Evolutionary conservation across 2,329 filamentous ascomycete species (phyloP), one percentile per base, ranked within the genome.

Genomic region (Ophiostoma ulmi): DNA sequence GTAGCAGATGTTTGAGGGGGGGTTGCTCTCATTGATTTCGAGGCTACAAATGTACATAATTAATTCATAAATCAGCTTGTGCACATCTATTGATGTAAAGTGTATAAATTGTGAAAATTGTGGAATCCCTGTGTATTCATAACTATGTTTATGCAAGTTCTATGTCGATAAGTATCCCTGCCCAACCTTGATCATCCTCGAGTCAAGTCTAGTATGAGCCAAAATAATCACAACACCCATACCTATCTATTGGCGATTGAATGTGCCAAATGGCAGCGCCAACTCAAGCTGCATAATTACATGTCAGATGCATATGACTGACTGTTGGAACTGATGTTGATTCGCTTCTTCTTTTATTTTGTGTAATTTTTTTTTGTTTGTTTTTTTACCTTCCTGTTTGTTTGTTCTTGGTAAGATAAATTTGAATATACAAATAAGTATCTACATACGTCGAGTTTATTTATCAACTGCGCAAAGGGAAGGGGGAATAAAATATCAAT

Each of bases 261-360:
- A 8, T 22, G n/a, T 39, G 63, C 63, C 63, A 65, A 39, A 39
- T 65, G 63, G 63, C 63, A 39, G 63, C 44, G 61, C 63, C 63
- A 65, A 13, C 63, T 35, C 63, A 22, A 39, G 35, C 64, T n/a
- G 65, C 65, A 48, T 44, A 48, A 67, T 67, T 44, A 35, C 63
- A 41, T 39, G 63, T 65, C 63, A 65, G 63, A 65, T 63, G 31
- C 31, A 20, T 20, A 39, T 65, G 20, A 10, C 52, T 13, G 52
- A 26, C 22, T 58, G n/a, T 5, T 58, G n/a, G n/a, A 26, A 26
- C 26, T 31, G 22, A 14, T 31, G 11, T 31, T 26, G 26, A 14
- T 17, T 58, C 10, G 52, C 48, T 7, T 39, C 36, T 14, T 31
- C 26, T 63, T 63, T 14, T 58, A 1, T 41, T 14, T 14, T 52